Evolutionary conservation across 331 rosid genomes (phyloP).

Genomic region (Acacia pycnantha): DNA sequence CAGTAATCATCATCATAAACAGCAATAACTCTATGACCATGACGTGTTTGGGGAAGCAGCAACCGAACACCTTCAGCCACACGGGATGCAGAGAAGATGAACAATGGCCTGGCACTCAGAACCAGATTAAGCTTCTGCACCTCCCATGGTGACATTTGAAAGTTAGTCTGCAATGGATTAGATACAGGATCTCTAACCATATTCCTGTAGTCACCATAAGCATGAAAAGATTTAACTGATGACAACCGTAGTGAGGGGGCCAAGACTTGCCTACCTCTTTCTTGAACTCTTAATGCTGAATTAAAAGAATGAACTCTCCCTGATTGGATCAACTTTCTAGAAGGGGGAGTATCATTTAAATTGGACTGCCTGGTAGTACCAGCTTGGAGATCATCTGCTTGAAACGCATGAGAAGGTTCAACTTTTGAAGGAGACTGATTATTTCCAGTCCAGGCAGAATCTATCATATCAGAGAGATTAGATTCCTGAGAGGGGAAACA

Average conservation of each 20-base stretch:
- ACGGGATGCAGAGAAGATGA: constrained; percentile 51
- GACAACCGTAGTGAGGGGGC: constrained; percentile 46
- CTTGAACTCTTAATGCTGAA: too few species aligned
- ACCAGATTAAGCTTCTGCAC: constrained; percentile 41
- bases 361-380: too few species aligned
- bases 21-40: constrained; percentile 50
- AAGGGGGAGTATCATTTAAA: too few species aligned
- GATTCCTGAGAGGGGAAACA: constrained; percentile 30
- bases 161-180: constrained; percentile 33
- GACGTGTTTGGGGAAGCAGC: constrained; percentile 51
- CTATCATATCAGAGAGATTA: too few species aligned
- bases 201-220: constrained; percentile 55
- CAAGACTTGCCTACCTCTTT: constrained; percentile 34
- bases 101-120: constrained; percentile 42
- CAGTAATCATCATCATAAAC: constrained; percentile 69
- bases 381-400: not conserved
- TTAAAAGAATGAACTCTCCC: too few species aligned
- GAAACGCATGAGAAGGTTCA: too few species aligned
- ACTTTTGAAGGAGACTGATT: too few species aligned
- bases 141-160: constrained; percentile 49
- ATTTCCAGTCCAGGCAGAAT: too few species aligned
- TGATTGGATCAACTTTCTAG: too few species aligned
- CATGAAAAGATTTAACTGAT: constrained; percentile 55
- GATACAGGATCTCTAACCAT: constrained; percentile 65
- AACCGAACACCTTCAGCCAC: constrained; percentile 56